Evolutionary conservation across 331 rosid genomes (phyloP).

Genomic region (Pyrus hybrid): DNA sequence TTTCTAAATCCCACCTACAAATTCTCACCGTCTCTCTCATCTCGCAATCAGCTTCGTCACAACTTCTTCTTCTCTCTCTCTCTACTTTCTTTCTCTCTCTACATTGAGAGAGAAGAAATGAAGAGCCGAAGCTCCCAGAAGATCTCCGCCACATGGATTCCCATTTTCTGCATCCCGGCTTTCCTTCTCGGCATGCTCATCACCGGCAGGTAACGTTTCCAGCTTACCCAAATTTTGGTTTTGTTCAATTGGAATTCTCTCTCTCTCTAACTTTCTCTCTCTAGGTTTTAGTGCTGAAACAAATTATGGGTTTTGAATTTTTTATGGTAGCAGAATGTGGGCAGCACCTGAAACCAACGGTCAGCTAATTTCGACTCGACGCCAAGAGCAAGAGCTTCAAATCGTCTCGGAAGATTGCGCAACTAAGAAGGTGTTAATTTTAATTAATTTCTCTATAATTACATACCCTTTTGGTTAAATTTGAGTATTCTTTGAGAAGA

Average conservation of each 20-base stretch:
- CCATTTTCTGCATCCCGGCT: constrained; percentile 62
- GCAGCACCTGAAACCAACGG: constrained; percentile 50
- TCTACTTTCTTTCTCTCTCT: neutral
- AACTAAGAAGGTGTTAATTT: constrained; percentile 45
- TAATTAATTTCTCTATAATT: neutral
- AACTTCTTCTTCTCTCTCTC: neutral
- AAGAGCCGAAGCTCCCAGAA: constrained; percentile 51
- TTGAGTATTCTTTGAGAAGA: neutral
- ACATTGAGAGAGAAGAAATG: constrained; percentile 19
- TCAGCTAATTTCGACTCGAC: constrained; percentile 46
- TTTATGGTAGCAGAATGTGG: constrained; percentile 48
- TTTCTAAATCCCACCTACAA: neutral
- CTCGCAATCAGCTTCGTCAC: neutral
- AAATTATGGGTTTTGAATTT: neutral
- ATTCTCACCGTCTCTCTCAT: neutral
- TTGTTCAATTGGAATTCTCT: neutral
- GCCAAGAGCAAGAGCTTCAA: constrained; percentile 67
- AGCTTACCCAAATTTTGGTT: neutral
- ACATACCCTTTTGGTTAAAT: neutral
- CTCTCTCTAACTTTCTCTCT: neutral
- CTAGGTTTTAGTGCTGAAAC: neutral
- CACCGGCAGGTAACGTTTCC: constrained; percentile 52
- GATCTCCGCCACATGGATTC: constrained; percentile 75
- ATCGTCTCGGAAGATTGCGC: constrained; percentile 59
- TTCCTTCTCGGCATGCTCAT: constrained; percentile 73